Evolutionary conservation across 2,329 filamentous ascomycete genomes (phyloP).

Genomic region (Fusarium keratoplasticum): DNA sequence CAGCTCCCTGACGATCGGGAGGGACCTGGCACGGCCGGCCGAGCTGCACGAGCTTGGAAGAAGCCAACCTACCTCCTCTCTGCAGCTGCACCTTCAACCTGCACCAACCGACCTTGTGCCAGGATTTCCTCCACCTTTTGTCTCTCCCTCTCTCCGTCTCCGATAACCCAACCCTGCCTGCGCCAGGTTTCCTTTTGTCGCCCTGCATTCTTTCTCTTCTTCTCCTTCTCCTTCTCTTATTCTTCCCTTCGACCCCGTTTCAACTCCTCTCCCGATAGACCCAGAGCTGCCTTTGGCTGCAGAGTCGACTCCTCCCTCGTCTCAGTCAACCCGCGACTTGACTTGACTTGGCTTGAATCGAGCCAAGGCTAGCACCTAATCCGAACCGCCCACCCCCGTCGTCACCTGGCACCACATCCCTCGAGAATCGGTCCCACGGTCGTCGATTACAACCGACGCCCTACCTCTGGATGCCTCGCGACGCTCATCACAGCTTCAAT

Average conservation of each 20-base stretch:
- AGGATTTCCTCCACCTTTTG: slow-evolving; percentile 35
- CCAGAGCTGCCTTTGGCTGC: slow-evolving; percentile 19
- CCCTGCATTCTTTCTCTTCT: slow-evolving; percentile 27
- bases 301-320: slow-evolving; percentile 17
- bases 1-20: slow-evolving; percentile 25
- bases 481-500: slow-evolving; percentile 23
- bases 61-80: slow-evolving; percentile 14
- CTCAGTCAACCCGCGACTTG: slow-evolving; percentile 9
- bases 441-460: slow-evolving; percentile 21
- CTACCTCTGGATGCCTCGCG: slow-evolving; percentile 35
- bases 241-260: slow-evolving; percentile 25
- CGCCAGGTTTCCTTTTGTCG: slow-evolving; percentile 27
- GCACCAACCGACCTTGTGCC: slow-evolving; percentile 32
- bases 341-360: slow-evolving; percentile 3
- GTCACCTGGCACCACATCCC: slow-evolving; percentile 22
- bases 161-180: slow-evolving; percentile 18
- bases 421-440: slow-evolving; percentile 8
- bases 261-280: slow-evolving; percentile 13
- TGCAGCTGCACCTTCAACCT: slow-evolving; percentile 9
- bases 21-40: not conserved
- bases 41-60: slow-evolving; percentile 27
- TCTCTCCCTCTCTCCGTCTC: slow-evolving; percentile 13
- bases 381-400: slow-evolving; percentile 17
- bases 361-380: slow-evolving; percentile 17
- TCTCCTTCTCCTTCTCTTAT: slow-evolving; percentile 33